These are phyloP conservation scores for Volvox africanus DNA, from an alignment of 139 green algal genomes.

Conservation along the genomic window DNA sequence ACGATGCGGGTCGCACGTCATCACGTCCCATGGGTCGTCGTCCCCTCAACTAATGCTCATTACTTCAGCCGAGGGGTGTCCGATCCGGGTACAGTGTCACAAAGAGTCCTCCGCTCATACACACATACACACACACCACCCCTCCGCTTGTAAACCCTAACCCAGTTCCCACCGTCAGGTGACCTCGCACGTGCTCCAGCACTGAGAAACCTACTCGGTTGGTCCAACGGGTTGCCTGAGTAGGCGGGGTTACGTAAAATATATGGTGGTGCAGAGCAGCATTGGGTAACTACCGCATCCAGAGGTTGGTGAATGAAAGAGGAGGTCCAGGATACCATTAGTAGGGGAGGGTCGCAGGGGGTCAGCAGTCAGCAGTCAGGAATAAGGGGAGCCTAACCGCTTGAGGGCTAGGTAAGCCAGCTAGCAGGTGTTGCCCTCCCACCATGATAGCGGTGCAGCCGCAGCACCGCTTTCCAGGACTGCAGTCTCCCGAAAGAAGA, in stretches of 20 bases:
- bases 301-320: too few relatives aligned
- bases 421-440: too few relatives aligned
- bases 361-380: not conserved
- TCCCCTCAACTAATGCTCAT: not conserved
- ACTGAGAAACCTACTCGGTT: conserved; percentile 11
- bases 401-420: too few relatives aligned
- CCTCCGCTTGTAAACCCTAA: not conserved
- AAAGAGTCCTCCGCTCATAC: not conserved
- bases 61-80: too few relatives aligned
- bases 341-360: not conserved
- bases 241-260: not conserved
- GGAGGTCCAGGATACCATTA: not conserved
- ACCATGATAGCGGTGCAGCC: too few relatives aligned
- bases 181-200: conserved; percentile 4
- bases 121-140: not conserved
- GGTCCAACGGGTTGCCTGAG: conserved; percentile 37
- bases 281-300: not conserved
- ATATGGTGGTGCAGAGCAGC: not conserved
- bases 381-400: too few relatives aligned
- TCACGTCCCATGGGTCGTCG: not conserved
- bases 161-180: conserved; percentile 2
- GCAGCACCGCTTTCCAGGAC: too few relatives aligned
- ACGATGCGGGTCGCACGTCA: not conserved
- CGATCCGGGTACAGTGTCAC: not conserved
- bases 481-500: not conserved